These are phyloP conservation scores for Debaryomycetaceae sp. DNA, from an alignment of 1,139 yeast species.

Conservation along the genomic window DNA sequence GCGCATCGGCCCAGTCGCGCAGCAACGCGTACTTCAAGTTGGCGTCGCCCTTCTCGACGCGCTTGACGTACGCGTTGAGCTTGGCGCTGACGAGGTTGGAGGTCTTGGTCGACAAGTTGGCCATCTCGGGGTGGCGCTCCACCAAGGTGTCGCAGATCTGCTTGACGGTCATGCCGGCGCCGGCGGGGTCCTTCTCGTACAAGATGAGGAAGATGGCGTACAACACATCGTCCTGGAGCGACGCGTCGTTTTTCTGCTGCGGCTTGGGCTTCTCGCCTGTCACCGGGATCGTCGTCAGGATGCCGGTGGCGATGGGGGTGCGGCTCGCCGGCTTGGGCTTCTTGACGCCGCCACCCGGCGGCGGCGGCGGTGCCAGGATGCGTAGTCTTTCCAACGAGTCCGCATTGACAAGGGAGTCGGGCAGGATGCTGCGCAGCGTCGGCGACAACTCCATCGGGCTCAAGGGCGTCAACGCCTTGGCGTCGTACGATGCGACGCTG, in stretches of 20 bases:
- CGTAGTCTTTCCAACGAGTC: conserved; percentile 12
- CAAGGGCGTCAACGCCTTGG: conserved; percentile 18
- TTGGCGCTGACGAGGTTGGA: conserved; percentile 78
- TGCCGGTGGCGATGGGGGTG: conserved; percentile 63
- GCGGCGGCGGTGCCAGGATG: conserved; percentile 1
- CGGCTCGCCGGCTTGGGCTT: conserved; percentile 37
- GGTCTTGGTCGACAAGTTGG: conserved; percentile 72
- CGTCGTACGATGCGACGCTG: conserved; percentile 9
- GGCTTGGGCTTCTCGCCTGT: conserved; percentile 79
- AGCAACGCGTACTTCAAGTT: conserved; percentile 67
- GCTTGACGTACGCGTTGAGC: conserved; percentile 75
- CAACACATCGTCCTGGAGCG: conserved; percentile 71
- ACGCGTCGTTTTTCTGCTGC: conserved; percentile 51
- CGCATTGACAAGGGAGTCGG: conserved; percentile 38
- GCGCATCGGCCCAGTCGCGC: conserved; percentile 86
- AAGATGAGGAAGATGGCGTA: conserved; percentile 69
- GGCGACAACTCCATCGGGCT: conserved; percentile 32
- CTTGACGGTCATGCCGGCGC: conserved; percentile 79
- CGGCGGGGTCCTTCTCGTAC: conserved; percentile 61
- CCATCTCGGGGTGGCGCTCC: conserved; percentile 77
- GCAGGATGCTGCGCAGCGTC: conserved; percentile 40
- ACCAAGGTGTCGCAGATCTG: conserved; percentile 73
- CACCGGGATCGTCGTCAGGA: conserved; percentile 73
- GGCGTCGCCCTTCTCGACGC: conserved; percentile 77
- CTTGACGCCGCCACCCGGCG: conserved; percentile 14